Evolutionary conservation across 1,139 yeast genomes (phyloP), one percentile per base, ranked within the genome.

Genomic region (Keqinozyma sinolaborantium): DNA sequence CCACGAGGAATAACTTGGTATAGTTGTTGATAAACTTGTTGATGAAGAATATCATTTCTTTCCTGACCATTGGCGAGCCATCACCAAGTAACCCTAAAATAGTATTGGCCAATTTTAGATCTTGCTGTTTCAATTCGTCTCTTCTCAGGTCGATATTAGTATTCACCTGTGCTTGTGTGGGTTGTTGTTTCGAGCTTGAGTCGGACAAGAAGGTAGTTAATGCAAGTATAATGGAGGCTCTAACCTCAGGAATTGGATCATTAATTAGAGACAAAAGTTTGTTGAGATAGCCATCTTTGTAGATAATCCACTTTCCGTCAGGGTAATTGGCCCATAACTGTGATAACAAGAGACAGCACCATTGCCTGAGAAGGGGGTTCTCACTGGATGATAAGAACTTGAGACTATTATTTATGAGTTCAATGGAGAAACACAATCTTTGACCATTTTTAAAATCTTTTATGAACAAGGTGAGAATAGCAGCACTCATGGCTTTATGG

Each of bases 401-500:
- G 33, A 85, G 63, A 41, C 95, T 73, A 29, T 85, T 85, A 34
- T 71, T 70, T 12, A 86, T 69, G 13, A 92, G 66, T 35, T 84
- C 95, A 5, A 81, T 67, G 4, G 87, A 81, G 45, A 83, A 81
- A 42, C 95, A 83, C 24, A 83, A 67, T 40, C 85, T 71, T 52
- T 88, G 96, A 0, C 95, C 97, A 40, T 77, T 75, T 33, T 76
- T 75, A 55, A 81, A 86, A 32, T 84, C 94, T 38, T 83, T 75
- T 29, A 87, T 83, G 57, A 92, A 92, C 36, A 90, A 68, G 0
- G 96, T 76, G 30, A 90, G 64, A 21, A 92, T 86, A 53, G 92
- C 86, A 1, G 95, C 95, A 59, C 97, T 84, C 90, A 92, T 86
- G 1, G 97, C 97, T 52, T 86, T 82, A 54, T 90, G 96, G 44